Evolutionary conservation across 768 basidiomycete species (phyloP).

Genomic region (Rhizopogon vesiculosus): DNA sequence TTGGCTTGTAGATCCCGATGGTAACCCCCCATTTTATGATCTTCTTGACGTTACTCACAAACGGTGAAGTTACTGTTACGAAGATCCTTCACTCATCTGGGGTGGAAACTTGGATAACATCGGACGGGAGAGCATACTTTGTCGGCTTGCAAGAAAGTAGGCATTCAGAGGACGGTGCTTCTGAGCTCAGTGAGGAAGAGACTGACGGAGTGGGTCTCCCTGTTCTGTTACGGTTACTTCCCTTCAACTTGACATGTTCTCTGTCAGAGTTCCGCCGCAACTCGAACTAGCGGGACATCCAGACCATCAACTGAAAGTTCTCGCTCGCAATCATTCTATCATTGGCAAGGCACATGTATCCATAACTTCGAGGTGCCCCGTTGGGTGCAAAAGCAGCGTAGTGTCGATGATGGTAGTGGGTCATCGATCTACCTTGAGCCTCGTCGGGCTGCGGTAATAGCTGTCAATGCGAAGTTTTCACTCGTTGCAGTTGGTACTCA

Average conservation of each 20-base stretch:
- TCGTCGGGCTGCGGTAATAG: conserved; percentile 56
- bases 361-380: conserved; percentile 69
- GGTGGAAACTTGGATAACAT: conserved; percentile 80
- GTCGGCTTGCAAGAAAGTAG: conserved; percentile 53
- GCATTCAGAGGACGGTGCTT: conserved; percentile 2
- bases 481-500: conserved; percentile 75
- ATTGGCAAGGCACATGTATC: conserved; percentile 78
- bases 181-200: conserved; percentile 43
- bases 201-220: conserved; percentile 37
- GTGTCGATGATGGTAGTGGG: conserved; percentile 41
- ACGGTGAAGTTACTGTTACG: conserved; percentile 51
- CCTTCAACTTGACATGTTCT: background rate
- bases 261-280: conserved; percentile 8
- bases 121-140: conserved; percentile 79
- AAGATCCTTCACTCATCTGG: conserved; percentile 60
- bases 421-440: conserved; percentile 54
- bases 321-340: conserved; percentile 9
- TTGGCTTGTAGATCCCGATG: conserved; percentile 73
- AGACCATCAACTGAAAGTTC: conserved; percentile 6
- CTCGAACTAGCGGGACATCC: conserved; percentile 5
- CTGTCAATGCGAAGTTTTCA: conserved; percentile 78
- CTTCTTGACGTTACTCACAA: background rate
- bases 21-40: conserved; percentile 32
- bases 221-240: background rate
- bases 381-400: conserved; percentile 76